These are phyloP conservation scores for Puccinia polysora DNA, from an alignment of 1,284 basidiomycete species.

Conservation along the genomic window DNA sequence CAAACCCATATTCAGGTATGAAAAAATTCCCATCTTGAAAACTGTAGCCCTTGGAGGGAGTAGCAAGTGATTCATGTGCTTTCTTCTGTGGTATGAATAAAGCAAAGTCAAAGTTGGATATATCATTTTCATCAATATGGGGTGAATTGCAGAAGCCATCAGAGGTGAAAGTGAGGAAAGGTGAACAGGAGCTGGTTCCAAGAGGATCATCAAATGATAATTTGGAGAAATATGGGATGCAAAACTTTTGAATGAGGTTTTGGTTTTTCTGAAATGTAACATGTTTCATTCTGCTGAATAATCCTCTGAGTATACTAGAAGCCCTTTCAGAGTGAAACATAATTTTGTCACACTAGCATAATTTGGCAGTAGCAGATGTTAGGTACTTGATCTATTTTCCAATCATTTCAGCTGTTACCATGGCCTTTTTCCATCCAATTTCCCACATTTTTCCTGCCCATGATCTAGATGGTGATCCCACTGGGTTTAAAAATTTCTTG, in stretches of 20 bases:
- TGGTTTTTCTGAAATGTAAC: background rate
- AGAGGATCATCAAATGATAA: constrained; percentile 6
- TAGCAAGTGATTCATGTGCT: background rate
- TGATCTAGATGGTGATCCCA: too few species aligned
- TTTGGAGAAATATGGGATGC: background rate
- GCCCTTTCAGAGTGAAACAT: background rate
- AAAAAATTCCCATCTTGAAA: background rate
- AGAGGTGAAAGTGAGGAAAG: background rate
- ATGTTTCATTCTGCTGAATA: background rate
- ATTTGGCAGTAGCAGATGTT: background rate
- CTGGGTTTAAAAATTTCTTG: too few species aligned
- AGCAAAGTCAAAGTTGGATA: constrained; percentile 3
- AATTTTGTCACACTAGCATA: background rate
- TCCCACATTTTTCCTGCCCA: too few species aligned
- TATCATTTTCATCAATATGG: background rate
- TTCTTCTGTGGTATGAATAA: constrained; percentile 14
- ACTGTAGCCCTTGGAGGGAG: background rate
- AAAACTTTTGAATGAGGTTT: background rate
- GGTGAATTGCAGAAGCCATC: background rate
- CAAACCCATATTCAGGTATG: background rate
- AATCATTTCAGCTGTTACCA: background rate
- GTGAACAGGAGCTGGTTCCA: background rate
- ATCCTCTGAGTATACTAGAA: background rate
- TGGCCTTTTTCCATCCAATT: too few species aligned
- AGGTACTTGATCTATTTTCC: background rate